phyloP scores from a whole-genome alignment of 768 basidiomycete genomes.

The Tricholoma flavovirens region DNA sequence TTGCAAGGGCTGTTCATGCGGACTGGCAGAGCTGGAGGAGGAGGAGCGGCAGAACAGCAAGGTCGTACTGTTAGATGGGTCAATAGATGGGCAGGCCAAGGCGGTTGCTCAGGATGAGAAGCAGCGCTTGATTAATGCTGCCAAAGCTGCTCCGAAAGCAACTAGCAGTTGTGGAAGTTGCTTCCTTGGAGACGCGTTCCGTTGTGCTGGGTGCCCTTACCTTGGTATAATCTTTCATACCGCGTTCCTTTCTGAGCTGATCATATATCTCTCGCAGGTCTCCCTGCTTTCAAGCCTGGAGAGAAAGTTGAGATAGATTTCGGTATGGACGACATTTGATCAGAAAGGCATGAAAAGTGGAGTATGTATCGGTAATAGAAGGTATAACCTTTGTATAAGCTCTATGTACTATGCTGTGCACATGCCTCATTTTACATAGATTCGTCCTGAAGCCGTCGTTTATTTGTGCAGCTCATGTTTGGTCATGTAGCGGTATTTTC shows the following conservation, averaged over 20 bases:
- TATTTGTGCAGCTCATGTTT: no score
- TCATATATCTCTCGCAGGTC: slow-evolving; percentile 46
- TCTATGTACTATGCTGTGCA: no score
- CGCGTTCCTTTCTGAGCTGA: not conserved
- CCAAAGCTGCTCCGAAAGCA: slow-evolving; percentile 72
- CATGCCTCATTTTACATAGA: not conserved
- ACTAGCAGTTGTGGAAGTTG: slow-evolving; percentile 98
- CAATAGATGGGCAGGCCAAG: slow-evolving; percentile 50
- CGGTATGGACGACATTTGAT: slow-evolving; percentile 82
- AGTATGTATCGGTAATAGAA: not conserved
- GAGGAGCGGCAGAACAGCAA: slow-evolving; percentile 62
- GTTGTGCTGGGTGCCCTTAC: slow-evolving; percentile 95
- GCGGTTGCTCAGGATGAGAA: slow-evolving; percentile 57
- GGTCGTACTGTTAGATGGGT: slow-evolving; percentile 66
- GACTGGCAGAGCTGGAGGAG: slow-evolving; percentile 89
- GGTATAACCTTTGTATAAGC: not conserved
- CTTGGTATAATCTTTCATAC: slow-evolving; percentile 60
- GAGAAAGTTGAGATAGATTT: slow-evolving; percentile 94
- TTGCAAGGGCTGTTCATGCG: slow-evolving; percentile 95
- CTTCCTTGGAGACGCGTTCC: slow-evolving; percentile 96
- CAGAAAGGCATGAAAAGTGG: not conserved
- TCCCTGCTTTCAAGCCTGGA: slow-evolving; percentile 97
- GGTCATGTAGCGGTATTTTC: slow-evolving; percentile 5
- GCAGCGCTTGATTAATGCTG: slow-evolving; percentile 59
- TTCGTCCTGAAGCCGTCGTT: no score